A percentile compares a stretch with the other conserved stretches of the same genome.
Evolutionary conservation across 768 basidiomycete genomes (phyloP).

Genomic region (Leccinellum luteum): DNA sequence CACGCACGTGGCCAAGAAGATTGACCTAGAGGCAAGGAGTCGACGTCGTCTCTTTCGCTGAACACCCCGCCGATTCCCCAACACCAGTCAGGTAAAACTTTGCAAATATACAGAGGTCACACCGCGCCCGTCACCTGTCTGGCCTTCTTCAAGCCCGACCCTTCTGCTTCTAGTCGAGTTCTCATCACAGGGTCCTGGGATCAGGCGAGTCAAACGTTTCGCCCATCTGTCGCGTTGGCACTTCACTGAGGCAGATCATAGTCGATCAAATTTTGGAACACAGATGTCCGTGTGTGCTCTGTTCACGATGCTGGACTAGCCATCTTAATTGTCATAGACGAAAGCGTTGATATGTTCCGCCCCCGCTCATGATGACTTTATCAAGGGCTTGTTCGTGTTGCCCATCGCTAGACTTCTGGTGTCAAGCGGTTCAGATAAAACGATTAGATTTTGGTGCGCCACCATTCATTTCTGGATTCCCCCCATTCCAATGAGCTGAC

Average conservation of each 20-base stretch:
- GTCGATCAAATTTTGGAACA: slow-evolving; percentile 89
- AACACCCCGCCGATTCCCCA: slow-evolving; percentile 7
- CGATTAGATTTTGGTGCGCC: slow-evolving; percentile 79
- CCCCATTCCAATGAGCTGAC: not conserved
- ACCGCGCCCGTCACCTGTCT: slow-evolving; percentile 86
- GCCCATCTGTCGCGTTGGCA: not conserved
- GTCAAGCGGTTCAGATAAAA: slow-evolving; percentile 89
- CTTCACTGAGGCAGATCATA: slow-evolving; percentile 36
- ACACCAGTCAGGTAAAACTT: slow-evolving; percentile 73
- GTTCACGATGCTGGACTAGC: not conserved
- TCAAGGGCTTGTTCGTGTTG: slow-evolving; percentile 79
- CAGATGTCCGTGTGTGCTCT: slow-evolving; percentile 45
- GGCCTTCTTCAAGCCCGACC: slow-evolving; percentile 53
- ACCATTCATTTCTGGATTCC: not conserved
- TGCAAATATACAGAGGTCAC: slow-evolving; percentile 79
- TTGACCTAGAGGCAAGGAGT: slow-evolving; percentile 69
- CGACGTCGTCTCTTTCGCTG: slow-evolving; percentile 4
- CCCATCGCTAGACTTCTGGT: slow-evolving; percentile 64
- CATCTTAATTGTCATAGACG: slow-evolving; percentile 45
- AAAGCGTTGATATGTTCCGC: slow-evolving; percentile 69
- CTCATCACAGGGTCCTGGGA: slow-evolving; percentile 97
- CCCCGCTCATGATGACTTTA: slow-evolving; percentile 82
- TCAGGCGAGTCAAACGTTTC: slow-evolving; percentile 43
- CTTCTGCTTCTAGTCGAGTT: slow-evolving; percentile 42
- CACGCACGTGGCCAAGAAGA: slow-evolving; percentile 65